Conservation (phyloP, 495 filamentous ascomycete genomes). For the Trichoderma gamsii region DNA sequence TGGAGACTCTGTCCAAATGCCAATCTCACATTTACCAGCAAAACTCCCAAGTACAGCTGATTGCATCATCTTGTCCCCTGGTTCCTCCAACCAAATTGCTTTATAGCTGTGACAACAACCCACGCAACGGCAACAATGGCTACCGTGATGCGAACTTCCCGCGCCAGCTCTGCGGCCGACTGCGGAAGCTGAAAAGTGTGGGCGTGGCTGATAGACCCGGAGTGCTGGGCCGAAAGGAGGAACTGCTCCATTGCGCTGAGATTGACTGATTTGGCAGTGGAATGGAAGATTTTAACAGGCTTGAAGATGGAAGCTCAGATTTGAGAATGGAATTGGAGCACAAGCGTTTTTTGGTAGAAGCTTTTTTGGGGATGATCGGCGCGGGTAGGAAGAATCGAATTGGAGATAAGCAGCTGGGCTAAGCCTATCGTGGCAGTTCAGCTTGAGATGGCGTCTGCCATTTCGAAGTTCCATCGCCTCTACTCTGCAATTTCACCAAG, state of each 20-base stretch:
- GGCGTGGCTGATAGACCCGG: constrained; percentile 12
- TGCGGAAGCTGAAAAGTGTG: constrained; percentile 14
- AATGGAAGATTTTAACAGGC: background rate
- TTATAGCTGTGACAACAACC: constrained; percentile 16
- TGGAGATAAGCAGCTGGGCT: background rate
- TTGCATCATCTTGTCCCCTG: background rate
- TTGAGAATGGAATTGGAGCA: background rate
- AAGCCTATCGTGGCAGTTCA: background rate
- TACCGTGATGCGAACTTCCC: constrained; percentile 15
- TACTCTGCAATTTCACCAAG: no score
- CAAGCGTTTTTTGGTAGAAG: no score
- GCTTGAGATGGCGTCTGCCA: background rate
- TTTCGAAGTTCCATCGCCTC: no score
- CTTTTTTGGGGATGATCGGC: background rate
- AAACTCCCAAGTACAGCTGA: background rate
- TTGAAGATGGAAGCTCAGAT: background rate
- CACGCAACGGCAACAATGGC: constrained; percentile 16
- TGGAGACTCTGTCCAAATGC: no score
- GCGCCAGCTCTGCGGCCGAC: constrained; percentile 12
- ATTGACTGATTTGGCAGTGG: background rate
- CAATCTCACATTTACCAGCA: background rate
- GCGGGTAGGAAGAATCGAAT: background rate
- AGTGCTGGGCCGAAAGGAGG: constrained; percentile 15
- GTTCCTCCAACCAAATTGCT: constrained; percentile 10
- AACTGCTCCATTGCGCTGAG: constrained; percentile 16